Evolutionary conservation across 306 rosid species (phyloP).

Genomic region (Citrullus amarus): DNA sequence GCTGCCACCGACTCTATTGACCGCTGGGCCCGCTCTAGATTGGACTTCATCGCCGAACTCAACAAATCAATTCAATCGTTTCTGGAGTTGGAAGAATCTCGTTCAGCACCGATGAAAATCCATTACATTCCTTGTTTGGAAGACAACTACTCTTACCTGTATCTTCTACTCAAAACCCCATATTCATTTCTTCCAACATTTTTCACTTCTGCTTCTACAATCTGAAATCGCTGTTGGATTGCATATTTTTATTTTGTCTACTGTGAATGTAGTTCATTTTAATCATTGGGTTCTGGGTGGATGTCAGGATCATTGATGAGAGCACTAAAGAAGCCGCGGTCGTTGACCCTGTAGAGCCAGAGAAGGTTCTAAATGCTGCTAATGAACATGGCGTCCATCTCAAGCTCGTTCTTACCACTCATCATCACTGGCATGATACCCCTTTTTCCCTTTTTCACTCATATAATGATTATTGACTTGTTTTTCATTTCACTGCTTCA

Average conservation of each 20-base stretch:
- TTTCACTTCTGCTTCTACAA: not conserved
- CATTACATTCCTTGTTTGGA: slow-evolving; percentile 33
- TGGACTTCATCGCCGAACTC: not conserved
- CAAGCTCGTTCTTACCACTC: slow-evolving; percentile 91
- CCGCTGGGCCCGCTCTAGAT: not conserved
- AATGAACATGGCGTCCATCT: slow-evolving; percentile 41
- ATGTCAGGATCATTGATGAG: slow-evolving; percentile 62
- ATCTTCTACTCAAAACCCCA: not conserved
- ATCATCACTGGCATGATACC: slow-evolving; percentile 65
- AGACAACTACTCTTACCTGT: slow-evolving; percentile 50
- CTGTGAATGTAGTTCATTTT: not conserved
- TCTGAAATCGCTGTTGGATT: not conserved
- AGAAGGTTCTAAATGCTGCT: slow-evolving; percentile 58
- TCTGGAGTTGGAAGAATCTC: slow-evolving; percentile 1
- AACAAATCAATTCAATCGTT: not conserved
- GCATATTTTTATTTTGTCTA: not conserved
- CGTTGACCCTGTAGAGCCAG: slow-evolving; percentile 88
- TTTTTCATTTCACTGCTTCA: not conserved
- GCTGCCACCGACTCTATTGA: not conserved
- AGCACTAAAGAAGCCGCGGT: slow-evolving; percentile 71
- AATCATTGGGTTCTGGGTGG: not conserved
- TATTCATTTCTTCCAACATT: not conserved
- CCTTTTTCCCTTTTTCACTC: not conserved
- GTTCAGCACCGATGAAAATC: slow-evolving; percentile 19
- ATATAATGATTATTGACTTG: not conserved